Conservation (phyloP, 2,329 filamentous ascomycete genomes). For the Simplicillium sp. region DNA sequence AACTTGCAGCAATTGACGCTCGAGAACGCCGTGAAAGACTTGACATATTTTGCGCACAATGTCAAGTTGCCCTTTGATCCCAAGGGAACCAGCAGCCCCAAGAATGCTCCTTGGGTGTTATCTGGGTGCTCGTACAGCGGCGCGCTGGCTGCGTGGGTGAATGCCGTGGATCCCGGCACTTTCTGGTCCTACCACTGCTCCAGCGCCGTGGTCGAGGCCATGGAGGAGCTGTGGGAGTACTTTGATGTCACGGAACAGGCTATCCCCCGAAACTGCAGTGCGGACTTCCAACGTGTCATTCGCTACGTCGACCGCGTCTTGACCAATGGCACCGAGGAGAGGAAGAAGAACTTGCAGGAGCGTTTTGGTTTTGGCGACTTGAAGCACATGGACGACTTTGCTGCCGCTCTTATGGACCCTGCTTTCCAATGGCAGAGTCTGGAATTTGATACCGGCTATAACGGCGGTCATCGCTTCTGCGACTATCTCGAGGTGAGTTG, state of each 20-base stretch:
- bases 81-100: slow-evolving; percentile 51
- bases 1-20: slow-evolving; percentile 70
- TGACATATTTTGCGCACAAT: slow-evolving; percentile 65
- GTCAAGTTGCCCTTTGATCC: slow-evolving; percentile 59
- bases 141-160: slow-evolving; percentile 63
- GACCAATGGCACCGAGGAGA: slow-evolving; percentile 19
- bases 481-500: slow-evolving; percentile 17
- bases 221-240: slow-evolving; percentile 61
- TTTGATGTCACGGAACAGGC: slow-evolving; percentile 33
- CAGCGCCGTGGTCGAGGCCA: slow-evolving; percentile 65
- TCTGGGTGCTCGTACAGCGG: slow-evolving; percentile 77
- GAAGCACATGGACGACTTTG: slow-evolving; percentile 38
- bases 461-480: slow-evolving; percentile 24
- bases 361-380: slow-evolving; percentile 31
- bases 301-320: slow-evolving; percentile 38
- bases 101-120: slow-evolving; percentile 58
- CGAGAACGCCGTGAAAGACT: slow-evolving; percentile 67
- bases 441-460: slow-evolving; percentile 22
- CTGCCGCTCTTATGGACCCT: slow-evolving; percentile 18
- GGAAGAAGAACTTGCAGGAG: slow-evolving; percentile 30
- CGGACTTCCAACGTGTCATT: slow-evolving; percentile 44
- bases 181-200: slow-evolving; percentile 71
- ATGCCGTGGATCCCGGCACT: slow-evolving; percentile 61
- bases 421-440: slow-evolving; percentile 25
- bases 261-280: slow-evolving; percentile 49